phyloP scores from a whole-genome alignment of 208 protist species.

The Leishmania mexicana region DNA sequence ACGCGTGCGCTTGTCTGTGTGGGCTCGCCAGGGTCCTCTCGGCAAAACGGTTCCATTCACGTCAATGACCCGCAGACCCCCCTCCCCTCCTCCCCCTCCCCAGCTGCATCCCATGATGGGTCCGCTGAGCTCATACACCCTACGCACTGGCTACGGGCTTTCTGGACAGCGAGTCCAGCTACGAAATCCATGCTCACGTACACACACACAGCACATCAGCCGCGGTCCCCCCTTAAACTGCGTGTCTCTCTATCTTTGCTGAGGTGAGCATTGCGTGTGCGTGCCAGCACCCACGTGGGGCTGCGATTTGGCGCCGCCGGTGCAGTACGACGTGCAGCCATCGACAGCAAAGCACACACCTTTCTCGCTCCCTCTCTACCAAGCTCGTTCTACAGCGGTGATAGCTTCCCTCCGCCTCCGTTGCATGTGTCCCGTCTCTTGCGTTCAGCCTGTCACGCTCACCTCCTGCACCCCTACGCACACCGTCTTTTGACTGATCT shows the following conservation, averaged over 20 bases:
- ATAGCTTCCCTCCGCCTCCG: neutral
- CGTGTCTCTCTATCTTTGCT: neutral
- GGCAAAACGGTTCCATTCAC: neutral
- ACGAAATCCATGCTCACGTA: neutral
- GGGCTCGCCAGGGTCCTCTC: conserved; percentile 8
- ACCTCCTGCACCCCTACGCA: neutral
- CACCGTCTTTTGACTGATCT: too few species aligned
- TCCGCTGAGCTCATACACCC: neutral
- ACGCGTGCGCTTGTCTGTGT: neutral
- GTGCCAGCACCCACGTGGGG: neutral
- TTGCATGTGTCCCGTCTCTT: neutral
- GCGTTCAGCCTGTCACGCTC: conserved; percentile 7
- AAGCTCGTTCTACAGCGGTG: neutral
- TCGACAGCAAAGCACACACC: neutral
- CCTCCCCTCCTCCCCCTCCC: neutral
- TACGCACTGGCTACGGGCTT: neutral
- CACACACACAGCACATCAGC: neutral
- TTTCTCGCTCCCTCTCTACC: neutral
- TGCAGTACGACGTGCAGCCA: too few species aligned
- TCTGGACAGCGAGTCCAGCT: neutral
- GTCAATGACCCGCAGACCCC: neutral
- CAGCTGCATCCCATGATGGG: neutral
- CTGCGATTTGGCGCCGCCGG: neutral
- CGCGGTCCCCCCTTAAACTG: neutral
- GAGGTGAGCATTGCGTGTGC: neutral